A percentile compares a stretch with the other conserved stretches of the same genome.
Evolutionary conservation across 2,329 filamentous ascomycete genomes (phyloP).

Genomic region (Uncinocarpus reesii): DNA sequence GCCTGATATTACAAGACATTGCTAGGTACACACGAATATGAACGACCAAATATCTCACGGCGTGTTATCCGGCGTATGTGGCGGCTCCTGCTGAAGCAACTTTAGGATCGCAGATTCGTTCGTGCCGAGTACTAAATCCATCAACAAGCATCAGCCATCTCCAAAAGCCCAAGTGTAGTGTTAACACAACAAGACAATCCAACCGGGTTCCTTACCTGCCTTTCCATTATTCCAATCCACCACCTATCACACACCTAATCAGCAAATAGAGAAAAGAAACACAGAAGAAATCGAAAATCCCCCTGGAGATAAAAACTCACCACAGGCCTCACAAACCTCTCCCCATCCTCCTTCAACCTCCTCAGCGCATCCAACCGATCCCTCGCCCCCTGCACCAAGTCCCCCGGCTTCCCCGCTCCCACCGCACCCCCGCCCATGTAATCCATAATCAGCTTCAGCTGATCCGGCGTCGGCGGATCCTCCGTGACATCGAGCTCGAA

Average conservation of each 20-base stretch:
- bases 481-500: constrained; percentile 86
- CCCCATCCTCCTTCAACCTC: constrained; percentile 59
- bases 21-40: too few species aligned
- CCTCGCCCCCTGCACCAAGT: constrained; percentile 64
- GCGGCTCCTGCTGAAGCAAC: constrained; percentile 35
- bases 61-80: constrained; percentile 10
- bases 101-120: constrained; percentile 83
- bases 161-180: too few species aligned
- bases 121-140: constrained; percentile 51
- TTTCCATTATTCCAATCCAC: constrained; percentile 93
- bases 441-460: constrained; percentile 72
- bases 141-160: too few species aligned
- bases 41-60: too few species aligned
- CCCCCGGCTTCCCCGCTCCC: constrained; percentile 51
- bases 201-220: too few species aligned
- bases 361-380: constrained; percentile 67
- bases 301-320: constrained; percentile 42
- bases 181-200: too few species aligned
- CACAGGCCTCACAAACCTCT: constrained; percentile 62
- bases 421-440: constrained; percentile 65
- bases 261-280: constrained; percentile 2
- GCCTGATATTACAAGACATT: too few species aligned
- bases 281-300: too few species aligned
- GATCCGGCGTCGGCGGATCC: constrained; percentile 65
- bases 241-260: constrained; percentile 29